Percentiles rank a stretch among this genome's conserved stretches.
phyloP scores from a whole-genome alignment of 2,329 filamentous ascomycete species.

The Exophiala lecanii-corni region DNA sequence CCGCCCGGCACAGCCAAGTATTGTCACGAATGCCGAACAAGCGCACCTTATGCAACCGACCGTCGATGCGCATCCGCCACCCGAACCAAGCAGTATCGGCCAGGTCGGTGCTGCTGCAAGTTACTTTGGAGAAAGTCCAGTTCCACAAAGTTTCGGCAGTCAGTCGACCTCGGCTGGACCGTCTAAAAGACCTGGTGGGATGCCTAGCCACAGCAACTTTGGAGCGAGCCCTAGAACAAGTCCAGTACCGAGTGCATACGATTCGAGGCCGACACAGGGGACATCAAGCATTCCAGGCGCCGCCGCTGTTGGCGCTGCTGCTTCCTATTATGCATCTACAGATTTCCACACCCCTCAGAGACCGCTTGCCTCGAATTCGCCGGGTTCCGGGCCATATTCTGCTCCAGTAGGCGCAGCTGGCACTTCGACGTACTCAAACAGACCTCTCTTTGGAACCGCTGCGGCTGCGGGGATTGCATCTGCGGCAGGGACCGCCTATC shows the following conservation, averaged over 20 bases:
- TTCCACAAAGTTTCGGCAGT: conserved; percentile 20
- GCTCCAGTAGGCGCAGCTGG: conserved; percentile 7
- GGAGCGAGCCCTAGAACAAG: conserved; percentile 28
- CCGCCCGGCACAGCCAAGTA: conserved; percentile 47
- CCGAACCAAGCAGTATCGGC: conserved; percentile 53
- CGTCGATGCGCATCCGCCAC: conserved; percentile 47
- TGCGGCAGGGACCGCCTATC: background rate
- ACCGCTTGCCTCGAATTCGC: conserved; percentile 18
- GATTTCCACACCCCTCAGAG: conserved; percentile 16
- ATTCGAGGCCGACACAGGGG: background rate
- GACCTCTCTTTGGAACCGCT: conserved; percentile 31
- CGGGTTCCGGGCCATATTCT: conserved; percentile 26
- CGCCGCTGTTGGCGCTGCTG: conserved; percentile 1
- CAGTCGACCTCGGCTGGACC: conserved; percentile 34
- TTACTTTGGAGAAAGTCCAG: conserved; percentile 42
- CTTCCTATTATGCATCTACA: conserved; percentile 16
- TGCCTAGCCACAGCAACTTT: conserved; percentile 22
- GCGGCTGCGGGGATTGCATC: conserved; percentile 26
- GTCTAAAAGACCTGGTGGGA: conserved; percentile 11
- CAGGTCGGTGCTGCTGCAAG: conserved; percentile 52
- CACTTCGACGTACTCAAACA: conserved; percentile 24
- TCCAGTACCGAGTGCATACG: conserved; percentile 7
- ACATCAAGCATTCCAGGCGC: background rate
- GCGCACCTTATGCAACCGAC: conserved; percentile 54
- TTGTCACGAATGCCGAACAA: conserved; percentile 50